Conservation (phyloP, 2,329 filamentous ascomycete genomes). For the Ophiostoma sp. region DNA sequence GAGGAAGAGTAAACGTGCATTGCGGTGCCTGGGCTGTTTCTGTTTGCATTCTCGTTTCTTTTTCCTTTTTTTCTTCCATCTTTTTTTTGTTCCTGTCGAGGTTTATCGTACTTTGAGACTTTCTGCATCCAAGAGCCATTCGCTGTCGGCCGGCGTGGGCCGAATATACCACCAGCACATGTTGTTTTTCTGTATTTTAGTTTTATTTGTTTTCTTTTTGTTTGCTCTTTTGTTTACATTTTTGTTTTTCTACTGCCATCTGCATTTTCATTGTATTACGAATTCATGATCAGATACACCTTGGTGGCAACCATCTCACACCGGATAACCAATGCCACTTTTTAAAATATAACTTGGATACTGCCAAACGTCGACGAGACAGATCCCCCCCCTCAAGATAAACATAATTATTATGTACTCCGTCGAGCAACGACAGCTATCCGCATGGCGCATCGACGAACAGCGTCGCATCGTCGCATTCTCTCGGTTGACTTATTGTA, state of each 20-base stretch:
- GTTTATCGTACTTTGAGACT: not conserved
- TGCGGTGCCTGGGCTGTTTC: not conserved
- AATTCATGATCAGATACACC: slow-evolving; percentile 1
- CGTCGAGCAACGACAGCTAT: not conserved
- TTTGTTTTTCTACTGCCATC: not conserved
- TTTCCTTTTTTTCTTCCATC: not conserved
- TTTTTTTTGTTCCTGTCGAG: not conserved
- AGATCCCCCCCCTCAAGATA: too few relatives aligned
- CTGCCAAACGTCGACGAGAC: not conserved
- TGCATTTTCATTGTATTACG: not conserved
- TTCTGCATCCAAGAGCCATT: not conserved
- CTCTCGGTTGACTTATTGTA: not conserved
- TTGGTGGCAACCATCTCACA: not conserved
- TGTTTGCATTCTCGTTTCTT: not conserved
- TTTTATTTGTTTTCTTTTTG: not conserved
- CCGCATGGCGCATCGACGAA: not conserved
- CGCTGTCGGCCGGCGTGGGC: not conserved
- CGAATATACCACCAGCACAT: not conserved
- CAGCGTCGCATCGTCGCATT: not conserved
- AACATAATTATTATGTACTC: too few relatives aligned
- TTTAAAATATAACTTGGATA: too few relatives aligned
- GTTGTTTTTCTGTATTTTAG: too few relatives aligned
- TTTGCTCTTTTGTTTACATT: not conserved
- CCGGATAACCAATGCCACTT: not conserved
- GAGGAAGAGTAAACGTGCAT: slow-evolving; percentile 51